Evolutionary conservation across 306 rosid genomes (phyloP).

Genomic region (Lathyrus sativus): DNA sequence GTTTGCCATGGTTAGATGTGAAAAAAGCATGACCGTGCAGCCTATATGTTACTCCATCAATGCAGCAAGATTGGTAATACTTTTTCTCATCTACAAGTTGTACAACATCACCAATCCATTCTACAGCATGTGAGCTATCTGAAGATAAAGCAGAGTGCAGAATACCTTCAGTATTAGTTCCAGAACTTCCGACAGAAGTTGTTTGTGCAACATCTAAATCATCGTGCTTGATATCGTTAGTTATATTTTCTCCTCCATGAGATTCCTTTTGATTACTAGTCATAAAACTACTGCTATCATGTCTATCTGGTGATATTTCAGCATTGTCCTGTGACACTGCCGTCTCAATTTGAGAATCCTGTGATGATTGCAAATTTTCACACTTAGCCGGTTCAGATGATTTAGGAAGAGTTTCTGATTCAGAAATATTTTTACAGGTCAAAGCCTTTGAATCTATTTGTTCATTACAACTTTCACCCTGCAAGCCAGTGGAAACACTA

Average conservation of each 20-base stretch:
- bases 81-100: constrained; percentile 52
- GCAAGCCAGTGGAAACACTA: constrained; percentile 47
- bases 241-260: constrained; percentile 50
- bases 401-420: constrained; percentile 45
- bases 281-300: constrained; percentile 29
- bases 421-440: constrained; percentile 46
- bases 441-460: constrained; percentile 47
- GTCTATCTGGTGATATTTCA: constrained; percentile 48
- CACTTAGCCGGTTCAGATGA: constrained; percentile 40
- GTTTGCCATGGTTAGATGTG: constrained; percentile 54
- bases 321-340: constrained; percentile 36
- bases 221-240: constrained; percentile 51
- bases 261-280: constrained; percentile 42
- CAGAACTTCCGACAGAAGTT: constrained; percentile 52
- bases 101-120: constrained; percentile 72
- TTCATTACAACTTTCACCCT: constrained; percentile 49
- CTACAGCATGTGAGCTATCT: constrained; percentile 54
- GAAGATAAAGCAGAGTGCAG: constrained; percentile 49
- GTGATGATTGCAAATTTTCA: constrained; percentile 45
- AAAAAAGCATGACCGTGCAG: constrained; percentile 78
- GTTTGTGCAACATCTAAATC: constrained; percentile 50
- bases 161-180: constrained; percentile 44
- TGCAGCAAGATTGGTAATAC: constrained; percentile 64
- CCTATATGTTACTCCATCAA: constrained; percentile 69
- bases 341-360: constrained; percentile 50